A percentile compares a stretch with the other conserved stretches of the same genome.
Conservation (phyloP, 768 basidiomycete genomes). For the Suillus hirtellus region DNA sequence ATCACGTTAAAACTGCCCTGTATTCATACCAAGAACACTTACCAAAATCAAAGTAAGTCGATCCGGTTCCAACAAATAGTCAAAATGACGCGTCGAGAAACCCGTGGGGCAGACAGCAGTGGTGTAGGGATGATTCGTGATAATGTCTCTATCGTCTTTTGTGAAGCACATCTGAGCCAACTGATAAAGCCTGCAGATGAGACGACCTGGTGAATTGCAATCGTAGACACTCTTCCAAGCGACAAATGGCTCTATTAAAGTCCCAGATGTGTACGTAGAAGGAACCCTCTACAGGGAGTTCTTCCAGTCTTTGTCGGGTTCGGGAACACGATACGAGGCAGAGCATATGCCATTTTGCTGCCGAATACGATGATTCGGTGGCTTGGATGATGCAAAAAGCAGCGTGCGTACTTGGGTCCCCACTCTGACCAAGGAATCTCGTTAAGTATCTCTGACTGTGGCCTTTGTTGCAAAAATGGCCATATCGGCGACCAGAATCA, state of each 20-base stretch:
- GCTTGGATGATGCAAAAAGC: constrained; percentile 5
- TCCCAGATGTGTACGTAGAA: constrained; percentile 5
- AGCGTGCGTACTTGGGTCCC: constrained; percentile 1
- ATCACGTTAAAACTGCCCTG: neutral
- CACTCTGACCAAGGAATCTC: too few relatives aligned
- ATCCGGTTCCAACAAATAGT: neutral
- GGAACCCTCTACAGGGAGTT: neutral
- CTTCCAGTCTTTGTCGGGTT: constrained; percentile 1
- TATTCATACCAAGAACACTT: neutral
- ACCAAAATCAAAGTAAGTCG: neutral
- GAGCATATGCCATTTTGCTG: constrained; percentile 2
- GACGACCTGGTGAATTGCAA: neutral
- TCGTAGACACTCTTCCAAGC: neutral
- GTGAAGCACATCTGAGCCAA: neutral
- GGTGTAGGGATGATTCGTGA: neutral
- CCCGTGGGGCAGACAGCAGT: neutral
- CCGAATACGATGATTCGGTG: neutral
- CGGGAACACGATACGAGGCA: neutral
- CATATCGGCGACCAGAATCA: neutral
- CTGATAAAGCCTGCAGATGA: neutral
- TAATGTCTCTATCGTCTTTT: neutral
- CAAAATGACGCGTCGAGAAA: neutral
- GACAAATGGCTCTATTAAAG: neutral
- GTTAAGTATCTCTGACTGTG: too few relatives aligned
- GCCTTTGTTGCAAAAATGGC: neutral